Conservation (phyloP, 2,329 filamentous ascomycete genomes). For the Calonectria pauciramosa region DNA sequence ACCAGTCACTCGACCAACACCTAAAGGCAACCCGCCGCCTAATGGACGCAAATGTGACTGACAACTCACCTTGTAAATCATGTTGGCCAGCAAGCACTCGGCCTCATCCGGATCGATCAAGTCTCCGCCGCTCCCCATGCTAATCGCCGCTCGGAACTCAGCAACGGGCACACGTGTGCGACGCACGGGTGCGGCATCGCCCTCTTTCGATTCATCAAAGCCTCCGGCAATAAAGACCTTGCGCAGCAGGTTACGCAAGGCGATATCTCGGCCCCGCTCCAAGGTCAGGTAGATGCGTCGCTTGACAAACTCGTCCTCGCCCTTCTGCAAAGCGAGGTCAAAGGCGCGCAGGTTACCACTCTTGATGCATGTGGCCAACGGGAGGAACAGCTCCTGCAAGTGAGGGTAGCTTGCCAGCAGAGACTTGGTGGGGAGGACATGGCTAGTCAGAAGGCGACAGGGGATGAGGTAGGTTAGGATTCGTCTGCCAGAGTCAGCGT, state of each 20-base stretch:
- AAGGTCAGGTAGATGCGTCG: conserved; percentile 94
- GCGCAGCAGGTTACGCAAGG: conserved; percentile 89
- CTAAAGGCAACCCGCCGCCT: conserved; percentile 27
- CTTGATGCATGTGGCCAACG: conserved; percentile 84
- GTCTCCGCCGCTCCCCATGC: conserved; percentile 76
- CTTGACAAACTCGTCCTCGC: conserved; percentile 94
- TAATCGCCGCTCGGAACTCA: conserved; percentile 89
- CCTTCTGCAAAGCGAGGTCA: conserved; percentile 82
- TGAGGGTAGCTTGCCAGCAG: conserved; percentile 82
- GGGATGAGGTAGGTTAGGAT: conserved; percentile 97
- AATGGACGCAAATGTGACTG: conserved; percentile 15
- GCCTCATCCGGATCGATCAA: conserved; percentile 90
- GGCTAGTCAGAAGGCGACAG: conserved; percentile 89
- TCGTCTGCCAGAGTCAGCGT: conserved; percentile 66
- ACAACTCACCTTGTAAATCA: conserved; percentile 92
- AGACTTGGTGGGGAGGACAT: conserved; percentile 81
- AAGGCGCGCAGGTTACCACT: conserved; percentile 87
- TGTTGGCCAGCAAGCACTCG: conserved; percentile 93
- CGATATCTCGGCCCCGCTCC: conserved; percentile 91
- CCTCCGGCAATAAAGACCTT: conserved; percentile 92
- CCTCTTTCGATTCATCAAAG: conserved; percentile 82
- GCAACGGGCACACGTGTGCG: conserved; percentile 84
- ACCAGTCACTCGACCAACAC: neutral
- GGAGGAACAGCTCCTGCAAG: conserved; percentile 83
- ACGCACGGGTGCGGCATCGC: conserved; percentile 71